A percentile compares a stretch with the other conserved stretches of the same genome.
Conservation (phyloP, 345 rosid genomes). For the Arabidopsis arenosa region DNA sequence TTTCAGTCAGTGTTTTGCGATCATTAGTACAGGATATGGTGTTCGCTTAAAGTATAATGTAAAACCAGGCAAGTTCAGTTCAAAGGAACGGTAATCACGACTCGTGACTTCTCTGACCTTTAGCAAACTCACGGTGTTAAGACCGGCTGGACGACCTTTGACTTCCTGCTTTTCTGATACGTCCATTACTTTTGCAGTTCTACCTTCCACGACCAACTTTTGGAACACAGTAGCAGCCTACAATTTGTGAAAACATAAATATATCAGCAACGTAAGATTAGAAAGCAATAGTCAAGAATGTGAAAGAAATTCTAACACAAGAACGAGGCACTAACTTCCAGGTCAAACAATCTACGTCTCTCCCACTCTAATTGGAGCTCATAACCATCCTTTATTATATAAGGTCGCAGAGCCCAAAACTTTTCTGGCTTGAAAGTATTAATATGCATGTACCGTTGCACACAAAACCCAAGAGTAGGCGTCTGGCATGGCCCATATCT, state of each 20-base stretch:
- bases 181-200: slow-evolving; percentile 69
- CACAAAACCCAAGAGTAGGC: slow-evolving; percentile 97
- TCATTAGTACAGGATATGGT: slow-evolving; percentile 14
- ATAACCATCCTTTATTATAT: slow-evolving; percentile 65
- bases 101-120: slow-evolving; percentile 61
- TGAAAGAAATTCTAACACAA: slow-evolving; percentile 18
- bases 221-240: slow-evolving; percentile 87
- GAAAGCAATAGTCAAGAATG: slow-evolving; percentile 33
- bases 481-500: slow-evolving; percentile 98
- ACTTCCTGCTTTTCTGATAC: slow-evolving; percentile 80
- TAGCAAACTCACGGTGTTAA: slow-evolving; percentile 90
- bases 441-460: slow-evolving; percentile 88
- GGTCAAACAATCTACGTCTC: slow-evolving; percentile 82
- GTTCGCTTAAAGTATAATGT: slow-evolving; percentile 12
- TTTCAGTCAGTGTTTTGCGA: slow-evolving; percentile 13
- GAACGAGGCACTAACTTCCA: slow-evolving; percentile 63
- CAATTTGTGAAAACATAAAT: slow-evolving; percentile 36
- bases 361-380: slow-evolving; percentile 96
- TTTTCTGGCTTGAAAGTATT: slow-evolving; percentile 87
- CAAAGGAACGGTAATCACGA: slow-evolving; percentile 15
- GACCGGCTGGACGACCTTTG: slow-evolving; percentile 88
- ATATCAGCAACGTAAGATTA: slow-evolving; percentile 7
- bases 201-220: slow-evolving; percentile 72
- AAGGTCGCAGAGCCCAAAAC: slow-evolving; percentile 79
- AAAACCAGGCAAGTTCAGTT: slow-evolving; percentile 12